Percentiles rank a stretch among this genome's conserved stretches.
phyloP scores from a whole-genome alignment of 75 land plant genomes.

The Cryptomeria japonica region DNA sequence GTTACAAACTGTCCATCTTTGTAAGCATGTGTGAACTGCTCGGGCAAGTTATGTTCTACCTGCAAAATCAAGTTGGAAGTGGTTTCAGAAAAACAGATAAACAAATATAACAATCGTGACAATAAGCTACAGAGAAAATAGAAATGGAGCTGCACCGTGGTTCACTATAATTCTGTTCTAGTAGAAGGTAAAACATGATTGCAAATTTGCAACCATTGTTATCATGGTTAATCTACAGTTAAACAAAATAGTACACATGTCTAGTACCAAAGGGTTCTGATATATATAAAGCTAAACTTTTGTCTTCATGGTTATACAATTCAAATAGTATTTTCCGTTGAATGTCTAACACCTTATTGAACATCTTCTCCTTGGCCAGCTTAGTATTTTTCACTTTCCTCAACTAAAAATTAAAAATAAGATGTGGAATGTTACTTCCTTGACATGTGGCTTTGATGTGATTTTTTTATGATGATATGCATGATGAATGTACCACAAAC shows the following conservation, averaged over 20 bases:
- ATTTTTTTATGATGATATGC: neutral
- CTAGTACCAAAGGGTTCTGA: neutral
- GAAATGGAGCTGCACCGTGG: neutral
- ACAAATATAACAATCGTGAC: neutral
- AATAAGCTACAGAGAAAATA: neutral
- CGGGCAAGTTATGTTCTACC: slow-evolving; percentile 96
- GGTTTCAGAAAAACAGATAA: neutral
- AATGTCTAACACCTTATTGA: neutral
- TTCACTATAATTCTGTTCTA: neutral
- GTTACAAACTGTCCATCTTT: slow-evolving; percentile 87
- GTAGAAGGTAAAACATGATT: neutral
- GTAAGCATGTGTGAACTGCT: slow-evolving; percentile 71
- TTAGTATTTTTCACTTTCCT: neutral
- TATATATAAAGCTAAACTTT: neutral
- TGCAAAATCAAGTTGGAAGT: slow-evolving; percentile 24
- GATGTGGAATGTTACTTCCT: neutral
- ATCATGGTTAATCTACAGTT: neutral
- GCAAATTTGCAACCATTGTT: neutral
- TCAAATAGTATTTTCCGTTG: neutral
- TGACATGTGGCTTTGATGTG: neutral
- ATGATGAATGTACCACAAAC: neutral
- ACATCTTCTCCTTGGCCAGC: neutral
- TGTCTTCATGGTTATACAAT: neutral
- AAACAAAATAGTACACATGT: neutral
- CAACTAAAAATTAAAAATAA: neutral